Evolutionary conservation across 2,329 filamentous ascomycete genomes (phyloP).

Genomic region (Trichophyton mentagrophytes): DNA sequence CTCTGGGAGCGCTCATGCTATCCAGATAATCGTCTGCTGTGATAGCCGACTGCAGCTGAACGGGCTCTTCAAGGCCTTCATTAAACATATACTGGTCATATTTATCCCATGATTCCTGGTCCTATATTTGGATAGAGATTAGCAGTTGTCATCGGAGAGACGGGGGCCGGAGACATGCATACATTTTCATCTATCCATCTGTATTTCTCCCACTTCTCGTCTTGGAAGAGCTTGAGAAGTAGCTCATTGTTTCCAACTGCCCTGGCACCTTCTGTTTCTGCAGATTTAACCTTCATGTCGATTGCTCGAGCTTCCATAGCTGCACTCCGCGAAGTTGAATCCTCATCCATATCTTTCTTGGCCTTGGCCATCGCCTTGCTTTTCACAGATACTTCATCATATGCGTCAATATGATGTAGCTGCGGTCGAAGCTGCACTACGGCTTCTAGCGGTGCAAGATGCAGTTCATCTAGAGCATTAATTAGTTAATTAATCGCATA

Average conservation of each 20-base stretch:
- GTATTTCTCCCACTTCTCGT: slow-evolving; percentile 68
- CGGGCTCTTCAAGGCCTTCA: slow-evolving; percentile 31
- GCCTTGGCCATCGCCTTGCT: slow-evolving; percentile 20
- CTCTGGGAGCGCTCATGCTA: slow-evolving; percentile 45
- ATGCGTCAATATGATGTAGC: slow-evolving; percentile 82
- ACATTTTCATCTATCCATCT: slow-evolving; percentile 57
- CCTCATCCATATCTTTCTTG: slow-evolving; percentile 36
- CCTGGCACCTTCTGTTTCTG: slow-evolving; percentile 50
- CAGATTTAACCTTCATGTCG: slow-evolving; percentile 74
- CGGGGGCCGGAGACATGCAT: slow-evolving; percentile 4
- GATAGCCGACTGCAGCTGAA: slow-evolving; percentile 42
- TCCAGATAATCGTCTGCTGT: slow-evolving; percentile 50
- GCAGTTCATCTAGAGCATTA: slow-evolving; percentile 53
- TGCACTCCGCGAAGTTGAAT: slow-evolving; percentile 25
- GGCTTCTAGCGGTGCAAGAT: slow-evolving; percentile 70
- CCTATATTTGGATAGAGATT: slow-evolving; percentile 20
- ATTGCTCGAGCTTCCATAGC: slow-evolving; percentile 56
- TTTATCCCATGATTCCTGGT: slow-evolving; percentile 58
- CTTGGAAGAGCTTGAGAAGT: slow-evolving; percentile 65
- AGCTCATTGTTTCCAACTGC: slow-evolving; percentile 62
- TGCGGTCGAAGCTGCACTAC: slow-evolving; percentile 84
- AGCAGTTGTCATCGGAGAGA: not conserved
- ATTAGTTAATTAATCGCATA: slow-evolving; percentile 6
- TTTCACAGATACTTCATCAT: slow-evolving; percentile 48
- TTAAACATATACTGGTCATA: slow-evolving; percentile 62